These are phyloP conservation scores for Phylloporus sp. DNA, from an alignment of 768 basidiomycete species.

Conservation along the genomic window DNA sequence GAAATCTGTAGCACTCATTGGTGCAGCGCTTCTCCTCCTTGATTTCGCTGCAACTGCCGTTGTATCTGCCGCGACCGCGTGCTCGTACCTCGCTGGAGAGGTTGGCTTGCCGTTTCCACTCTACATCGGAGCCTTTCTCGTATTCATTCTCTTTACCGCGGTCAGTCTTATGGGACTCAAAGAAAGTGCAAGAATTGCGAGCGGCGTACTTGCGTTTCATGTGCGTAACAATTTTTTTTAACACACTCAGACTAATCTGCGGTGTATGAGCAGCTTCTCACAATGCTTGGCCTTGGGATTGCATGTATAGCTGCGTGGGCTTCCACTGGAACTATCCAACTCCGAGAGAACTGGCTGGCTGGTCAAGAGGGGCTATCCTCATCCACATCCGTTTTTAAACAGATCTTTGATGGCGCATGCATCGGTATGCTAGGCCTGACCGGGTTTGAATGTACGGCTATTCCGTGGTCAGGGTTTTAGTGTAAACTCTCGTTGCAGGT, in stretches of 20 bases:
- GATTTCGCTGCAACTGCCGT: slow-evolving; percentile 68
- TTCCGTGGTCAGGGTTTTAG: background rate
- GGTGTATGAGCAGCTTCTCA: slow-evolving; percentile 38
- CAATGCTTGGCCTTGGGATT: slow-evolving; percentile 55
- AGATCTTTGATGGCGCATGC: slow-evolving; percentile 65
- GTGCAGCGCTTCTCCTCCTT: slow-evolving; percentile 62
- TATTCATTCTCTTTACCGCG: slow-evolving; percentile 50
- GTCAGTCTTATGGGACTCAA: slow-evolving; percentile 56
- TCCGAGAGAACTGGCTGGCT: slow-evolving; percentile 53
- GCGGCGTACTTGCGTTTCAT: slow-evolving; percentile 56
- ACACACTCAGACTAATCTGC: background rate
- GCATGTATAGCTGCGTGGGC: slow-evolving; percentile 51
- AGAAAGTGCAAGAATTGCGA: slow-evolving; percentile 60
- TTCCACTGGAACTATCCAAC: slow-evolving; percentile 41
- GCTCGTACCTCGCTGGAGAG: slow-evolving; percentile 64
- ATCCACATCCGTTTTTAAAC: slow-evolving; percentile 32
- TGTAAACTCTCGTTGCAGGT: slow-evolving; percentile 31
- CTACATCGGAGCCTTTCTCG: slow-evolving; percentile 48
- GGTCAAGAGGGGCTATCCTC: slow-evolving; percentile 32
- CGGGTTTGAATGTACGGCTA: slow-evolving; percentile 56
- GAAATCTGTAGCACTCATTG: slow-evolving; percentile 60
- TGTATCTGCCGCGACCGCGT: slow-evolving; percentile 71
- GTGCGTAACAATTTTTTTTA: slow-evolving; percentile 33
- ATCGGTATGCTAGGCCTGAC: slow-evolving; percentile 71
- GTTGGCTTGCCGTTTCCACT: slow-evolving; percentile 53